phyloP scores from a whole-genome alignment of 371 early-diverging fungal species.

The Mortierella sp. region DNA sequence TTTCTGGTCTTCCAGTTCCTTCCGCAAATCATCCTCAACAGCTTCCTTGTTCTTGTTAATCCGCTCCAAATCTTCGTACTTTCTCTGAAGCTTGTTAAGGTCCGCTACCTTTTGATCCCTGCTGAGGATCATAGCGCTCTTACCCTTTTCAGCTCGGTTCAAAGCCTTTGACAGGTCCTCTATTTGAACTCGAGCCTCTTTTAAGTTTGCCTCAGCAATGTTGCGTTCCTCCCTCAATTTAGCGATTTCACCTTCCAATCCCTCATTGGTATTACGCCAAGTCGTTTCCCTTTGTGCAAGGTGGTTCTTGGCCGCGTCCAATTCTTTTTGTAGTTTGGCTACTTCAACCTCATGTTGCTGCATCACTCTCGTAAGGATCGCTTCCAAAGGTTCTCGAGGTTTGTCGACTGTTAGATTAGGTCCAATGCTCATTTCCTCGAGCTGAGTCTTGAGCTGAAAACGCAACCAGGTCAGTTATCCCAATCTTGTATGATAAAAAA shows the following conservation, averaged over 20 bases:
- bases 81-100: neutral
- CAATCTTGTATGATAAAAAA: neutral
- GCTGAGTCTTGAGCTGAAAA: neutral
- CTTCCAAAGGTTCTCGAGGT: conserved; percentile 1
- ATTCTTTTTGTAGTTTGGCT: conserved; percentile 9
- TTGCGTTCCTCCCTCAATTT: conserved; percentile 12
- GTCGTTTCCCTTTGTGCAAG: conserved; percentile 5
- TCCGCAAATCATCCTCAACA: conserved; percentile 2
- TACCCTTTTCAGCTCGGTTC: conserved; percentile 28
- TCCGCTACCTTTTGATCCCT: conserved; percentile 13
- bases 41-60: conserved; percentile 3
- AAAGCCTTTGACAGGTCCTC: conserved; percentile 24
- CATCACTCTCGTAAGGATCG: conserved; percentile 17
- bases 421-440: neutral
- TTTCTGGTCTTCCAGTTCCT: conserved; percentile 12
- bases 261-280: neutral
- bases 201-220: conserved; percentile 6
- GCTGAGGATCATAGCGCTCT: conserved; percentile 7
- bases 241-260: neutral
- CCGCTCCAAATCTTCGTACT: neutral
- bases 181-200: conserved; percentile 14
- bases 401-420: neutral
- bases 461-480: neutral
- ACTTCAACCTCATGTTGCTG: conserved; percentile 13
- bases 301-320: conserved; percentile 3